Conservation (phyloP, 352 stramenopile genomes). For the Phytophthora melonis region DNA sequence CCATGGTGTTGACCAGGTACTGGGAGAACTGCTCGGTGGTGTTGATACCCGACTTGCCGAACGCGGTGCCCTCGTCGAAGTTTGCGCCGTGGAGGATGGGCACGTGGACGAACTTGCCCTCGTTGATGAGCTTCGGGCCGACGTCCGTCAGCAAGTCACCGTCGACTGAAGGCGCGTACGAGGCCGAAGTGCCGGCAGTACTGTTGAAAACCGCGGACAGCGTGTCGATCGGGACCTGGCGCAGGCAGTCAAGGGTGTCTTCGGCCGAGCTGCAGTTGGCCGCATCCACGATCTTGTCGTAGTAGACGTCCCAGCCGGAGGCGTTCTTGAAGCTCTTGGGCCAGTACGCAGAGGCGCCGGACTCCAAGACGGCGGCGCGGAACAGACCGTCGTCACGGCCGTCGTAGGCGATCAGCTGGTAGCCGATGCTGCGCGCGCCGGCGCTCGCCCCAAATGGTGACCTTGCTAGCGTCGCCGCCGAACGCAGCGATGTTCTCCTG, state of each 20-base stretch:
- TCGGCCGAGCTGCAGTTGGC: conserved; percentile 34
- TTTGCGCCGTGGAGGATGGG: conserved; percentile 43
- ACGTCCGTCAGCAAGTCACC: conserved; percentile 39
- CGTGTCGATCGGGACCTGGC: conserved; percentile 35
- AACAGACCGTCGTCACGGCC: conserved; percentile 40
- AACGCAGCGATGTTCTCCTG: conserved; percentile 84
- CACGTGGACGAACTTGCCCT: conserved; percentile 43
- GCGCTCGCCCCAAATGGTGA: conserved; percentile 90
- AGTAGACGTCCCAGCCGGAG: conserved; percentile 37
- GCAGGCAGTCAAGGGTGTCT: conserved; percentile 38
- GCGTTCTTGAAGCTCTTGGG: conserved; percentile 33
- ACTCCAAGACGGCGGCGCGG: conserved; percentile 39
- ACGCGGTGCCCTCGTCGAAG: conserved; percentile 40
- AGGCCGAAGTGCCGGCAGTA: conserved; percentile 18
- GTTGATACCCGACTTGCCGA: conserved; percentile 33
- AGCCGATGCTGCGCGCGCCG: conserved; percentile 52
- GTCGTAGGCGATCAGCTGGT: conserved; percentile 41
- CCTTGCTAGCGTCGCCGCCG: conserved; percentile 79
- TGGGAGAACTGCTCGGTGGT: conserved; percentile 35
- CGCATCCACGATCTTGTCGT: conserved; percentile 31
- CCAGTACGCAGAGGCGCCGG: conserved; percentile 30
- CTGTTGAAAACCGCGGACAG: conserved; percentile 39
- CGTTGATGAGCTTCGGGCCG: conserved; percentile 23
- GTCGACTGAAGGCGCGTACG: conserved; percentile 38
- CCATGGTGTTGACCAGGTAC: conserved; percentile 33